A percentile compares a stretch with the other conserved stretches of the same genome.
Evolutionary conservation across 495 filamentous ascomycete species (phyloP).

Genomic region (Antarctomyces pellizariae): DNA sequence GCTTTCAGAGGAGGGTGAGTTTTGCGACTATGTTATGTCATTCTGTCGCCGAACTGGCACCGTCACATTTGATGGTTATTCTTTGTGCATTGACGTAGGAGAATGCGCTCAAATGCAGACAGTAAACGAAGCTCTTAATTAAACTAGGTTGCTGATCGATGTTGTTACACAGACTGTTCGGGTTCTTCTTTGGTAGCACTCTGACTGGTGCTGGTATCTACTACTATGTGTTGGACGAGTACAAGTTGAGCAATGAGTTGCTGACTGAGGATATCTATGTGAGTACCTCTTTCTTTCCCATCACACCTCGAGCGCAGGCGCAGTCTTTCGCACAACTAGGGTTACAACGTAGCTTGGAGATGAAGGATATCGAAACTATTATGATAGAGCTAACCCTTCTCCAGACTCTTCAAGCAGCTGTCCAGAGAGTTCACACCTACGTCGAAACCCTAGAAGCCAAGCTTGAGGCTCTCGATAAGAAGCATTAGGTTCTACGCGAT

Average conservation of each 20-base stretch:
- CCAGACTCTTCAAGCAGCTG: slow-evolving; percentile 71
- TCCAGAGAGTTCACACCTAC: slow-evolving; percentile 65
- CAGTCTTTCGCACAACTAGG: background rate
- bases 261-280: slow-evolving; percentile 93
- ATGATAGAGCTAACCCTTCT: slow-evolving; percentile 8
- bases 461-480: slow-evolving; percentile 43
- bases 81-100: too few species aligned
- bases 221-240: slow-evolving; percentile 80
- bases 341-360: background rate
- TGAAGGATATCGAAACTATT: background rate
- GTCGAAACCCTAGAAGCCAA: slow-evolving; percentile 62
- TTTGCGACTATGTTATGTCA: slow-evolving; percentile 1
- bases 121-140: too few species aligned
- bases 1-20: slow-evolving; percentile 84
- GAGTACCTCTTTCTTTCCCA: slow-evolving; percentile 19
- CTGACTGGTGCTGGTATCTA: slow-evolving; percentile 63
- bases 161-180: slow-evolving; percentile 42
- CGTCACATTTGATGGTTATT: too few species aligned
- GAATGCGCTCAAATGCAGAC: too few species aligned
- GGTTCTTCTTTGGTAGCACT: slow-evolving; percentile 74
- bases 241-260: slow-evolving; percentile 80
- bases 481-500: too few species aligned
- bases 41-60: slow-evolving; percentile 1
- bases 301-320: slow-evolving; percentile 6
- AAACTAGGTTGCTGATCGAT: slow-evolving; percentile 1